Evolutionary conservation across 441 rosid genomes (phyloP).

Genomic region (Euphorbia schlechtendalii): DNA sequence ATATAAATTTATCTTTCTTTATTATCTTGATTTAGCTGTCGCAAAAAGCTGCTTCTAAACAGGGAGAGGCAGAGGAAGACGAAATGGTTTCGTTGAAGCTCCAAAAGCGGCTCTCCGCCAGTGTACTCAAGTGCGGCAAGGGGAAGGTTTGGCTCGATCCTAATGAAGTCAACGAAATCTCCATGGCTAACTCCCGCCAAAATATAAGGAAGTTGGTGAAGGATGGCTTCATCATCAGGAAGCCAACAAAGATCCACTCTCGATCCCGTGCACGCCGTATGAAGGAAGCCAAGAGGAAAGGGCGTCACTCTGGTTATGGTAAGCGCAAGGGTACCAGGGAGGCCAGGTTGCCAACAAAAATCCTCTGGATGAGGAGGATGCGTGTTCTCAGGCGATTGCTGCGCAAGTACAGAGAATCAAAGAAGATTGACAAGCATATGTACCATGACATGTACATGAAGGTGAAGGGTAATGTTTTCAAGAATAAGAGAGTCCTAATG

Average conservation of each 20-base stretch:
- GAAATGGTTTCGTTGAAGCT: constrained; percentile 73
- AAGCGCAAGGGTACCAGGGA: constrained; percentile 86
- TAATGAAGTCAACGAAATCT: too few species aligned
- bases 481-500: constrained; percentile 83
- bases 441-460: constrained; percentile 89
- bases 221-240: constrained; percentile 81
- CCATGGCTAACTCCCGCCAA: too few species aligned
- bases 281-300: constrained; percentile 89
- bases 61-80: too few species aligned
- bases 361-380: too few species aligned
- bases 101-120: constrained; percentile 82
- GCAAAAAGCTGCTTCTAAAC: too few species aligned
- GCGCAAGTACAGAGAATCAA: constrained; percentile 55
- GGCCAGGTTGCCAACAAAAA: constrained; percentile 82
- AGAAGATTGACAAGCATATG: constrained; percentile 83
- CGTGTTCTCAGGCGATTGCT: constrained; percentile 62
- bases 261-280: constrained; percentile 79
- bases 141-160: too few species aligned
- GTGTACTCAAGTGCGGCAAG: constrained; percentile 80
- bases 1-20: too few species aligned
- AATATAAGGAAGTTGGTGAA: too few species aligned
- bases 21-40: too few species aligned
- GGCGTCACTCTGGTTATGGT: constrained; percentile 93
- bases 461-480: constrained; percentile 79
- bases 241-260: constrained; percentile 93